Evolutionary conservation across 345 rosid species (phyloP).

Genomic region (Clausena lansium): DNA sequence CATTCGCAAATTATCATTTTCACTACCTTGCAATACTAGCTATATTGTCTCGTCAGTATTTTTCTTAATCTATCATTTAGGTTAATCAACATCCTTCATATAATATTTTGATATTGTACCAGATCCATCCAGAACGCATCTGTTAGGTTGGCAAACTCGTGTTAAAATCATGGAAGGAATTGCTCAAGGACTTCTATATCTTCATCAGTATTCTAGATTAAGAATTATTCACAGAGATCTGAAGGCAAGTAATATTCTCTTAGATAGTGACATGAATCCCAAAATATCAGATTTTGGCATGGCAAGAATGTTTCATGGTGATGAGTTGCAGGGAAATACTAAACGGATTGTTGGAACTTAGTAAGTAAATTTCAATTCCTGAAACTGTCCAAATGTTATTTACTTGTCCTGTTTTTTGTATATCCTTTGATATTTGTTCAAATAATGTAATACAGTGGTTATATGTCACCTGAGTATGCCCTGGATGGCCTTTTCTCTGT

Average conservation of each 20-base stretch:
- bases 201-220: conserved; percentile 30
- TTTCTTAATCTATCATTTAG: too few relatives aligned
- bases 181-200: conserved; percentile 44
- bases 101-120: background rate
- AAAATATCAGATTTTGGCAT: conserved; percentile 57
- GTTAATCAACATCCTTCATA: background rate
- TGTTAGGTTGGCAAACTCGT: conserved; percentile 22
- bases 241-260: conserved; percentile 38
- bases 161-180: conserved; percentile 29
- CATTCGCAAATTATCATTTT: background rate
- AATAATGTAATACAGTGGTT: conserved; percentile 29
- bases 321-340: conserved; percentile 43
- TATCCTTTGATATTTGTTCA: background rate
- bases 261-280: conserved; percentile 45
- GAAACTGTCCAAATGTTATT: background rate
- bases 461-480: conserved; percentile 40
- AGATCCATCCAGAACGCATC: conserved; percentile 9
- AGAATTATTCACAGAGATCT: conserved; percentile 33
- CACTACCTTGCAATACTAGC: background rate
- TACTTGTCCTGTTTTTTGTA: background rate
- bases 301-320: conserved; percentile 47
- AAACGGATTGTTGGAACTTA: conserved; percentile 41
- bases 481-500: background rate
- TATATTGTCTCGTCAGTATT: background rate
- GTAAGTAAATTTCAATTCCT: conserved; percentile 29